Evolutionary conservation across 306 rosid genomes (phyloP).

Genomic region (Glycine tomentella): DNA sequence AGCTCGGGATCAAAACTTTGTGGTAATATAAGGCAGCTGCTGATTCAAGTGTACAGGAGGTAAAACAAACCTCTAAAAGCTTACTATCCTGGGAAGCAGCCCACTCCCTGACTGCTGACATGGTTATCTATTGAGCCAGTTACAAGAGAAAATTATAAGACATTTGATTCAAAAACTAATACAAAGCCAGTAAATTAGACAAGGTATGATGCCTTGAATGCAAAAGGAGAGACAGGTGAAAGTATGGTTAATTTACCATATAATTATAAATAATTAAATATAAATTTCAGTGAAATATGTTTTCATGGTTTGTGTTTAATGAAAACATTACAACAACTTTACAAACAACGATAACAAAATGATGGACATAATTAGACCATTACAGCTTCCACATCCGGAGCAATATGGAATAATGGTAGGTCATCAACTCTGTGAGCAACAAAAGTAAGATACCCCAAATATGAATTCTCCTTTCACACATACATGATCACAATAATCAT

Average conservation of each 20-base stretch:
- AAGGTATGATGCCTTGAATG: conserved; percentile 8
- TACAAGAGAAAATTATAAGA: conserved; percentile 43
- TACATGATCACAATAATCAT: background rate
- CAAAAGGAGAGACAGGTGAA: conserved; percentile 12
- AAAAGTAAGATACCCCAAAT: conserved; percentile 7
- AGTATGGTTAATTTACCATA: background rate
- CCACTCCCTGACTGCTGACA: conserved; percentile 99
- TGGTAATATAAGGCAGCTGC: conserved; percentile 27
- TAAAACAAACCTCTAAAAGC: conserved; percentile 85
- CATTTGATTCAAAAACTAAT: conserved; percentile 14
- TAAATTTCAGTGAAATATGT: conserved; percentile 21
- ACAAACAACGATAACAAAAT: background rate
- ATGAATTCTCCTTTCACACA: conserved; percentile 12
- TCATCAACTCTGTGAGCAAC: background rate
- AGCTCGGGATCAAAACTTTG: background rate
- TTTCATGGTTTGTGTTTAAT: conserved; percentile 1
- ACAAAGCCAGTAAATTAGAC: conserved; percentile 31
- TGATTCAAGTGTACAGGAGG: conserved; percentile 26
- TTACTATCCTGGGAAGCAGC: conserved; percentile 94
- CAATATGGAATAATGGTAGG: background rate
- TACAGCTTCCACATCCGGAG: conserved; percentile 15
- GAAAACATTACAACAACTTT: conserved; percentile 14
- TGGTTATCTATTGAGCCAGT: conserved; percentile 76
- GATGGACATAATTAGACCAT: conserved; percentile 4
- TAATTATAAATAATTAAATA: background rate